phyloP scores from a whole-genome alignment of 75 land plant genomes.

The Chamaecyparis obtusa region DNA sequence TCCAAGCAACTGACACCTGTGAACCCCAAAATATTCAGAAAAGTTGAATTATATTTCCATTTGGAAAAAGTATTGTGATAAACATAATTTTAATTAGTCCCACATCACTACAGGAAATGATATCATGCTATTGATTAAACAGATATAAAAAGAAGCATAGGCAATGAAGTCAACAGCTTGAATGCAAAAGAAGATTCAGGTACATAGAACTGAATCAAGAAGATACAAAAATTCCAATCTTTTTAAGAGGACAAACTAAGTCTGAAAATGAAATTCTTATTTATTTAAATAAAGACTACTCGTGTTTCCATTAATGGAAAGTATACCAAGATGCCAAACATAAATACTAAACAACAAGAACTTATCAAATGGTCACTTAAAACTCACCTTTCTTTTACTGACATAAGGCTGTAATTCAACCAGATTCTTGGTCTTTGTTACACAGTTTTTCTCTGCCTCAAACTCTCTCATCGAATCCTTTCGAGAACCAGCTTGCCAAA shows the following conservation, averaged over 20 bases:
- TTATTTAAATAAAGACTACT: neutral
- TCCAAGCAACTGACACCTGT: neutral
- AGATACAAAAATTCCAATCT: neutral
- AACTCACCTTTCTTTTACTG: constrained; percentile 79
- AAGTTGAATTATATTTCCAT: neutral
- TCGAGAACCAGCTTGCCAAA: constrained; percentile 92
- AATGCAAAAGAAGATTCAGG: neutral
- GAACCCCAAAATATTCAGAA: neutral
- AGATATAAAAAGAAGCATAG: neutral
- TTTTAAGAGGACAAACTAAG: neutral
- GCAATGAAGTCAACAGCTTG: neutral
- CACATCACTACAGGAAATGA: neutral
- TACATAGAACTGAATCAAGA: neutral
- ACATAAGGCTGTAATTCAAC: constrained; percentile 72
- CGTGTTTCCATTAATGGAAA: neutral
- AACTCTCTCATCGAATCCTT: constrained; percentile 90
- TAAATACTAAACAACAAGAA: neutral
- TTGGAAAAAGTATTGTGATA: neutral
- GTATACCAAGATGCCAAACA: neutral
- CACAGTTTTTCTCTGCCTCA: constrained; percentile 52
- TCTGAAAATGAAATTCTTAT: neutral
- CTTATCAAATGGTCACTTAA: neutral
- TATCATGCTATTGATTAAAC: neutral
- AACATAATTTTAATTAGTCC: neutral
- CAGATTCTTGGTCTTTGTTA: constrained; percentile 19